phyloP scores from a whole-genome alignment of 1,139 yeast species.

The Blastobotrys malaysiensis region DNA sequence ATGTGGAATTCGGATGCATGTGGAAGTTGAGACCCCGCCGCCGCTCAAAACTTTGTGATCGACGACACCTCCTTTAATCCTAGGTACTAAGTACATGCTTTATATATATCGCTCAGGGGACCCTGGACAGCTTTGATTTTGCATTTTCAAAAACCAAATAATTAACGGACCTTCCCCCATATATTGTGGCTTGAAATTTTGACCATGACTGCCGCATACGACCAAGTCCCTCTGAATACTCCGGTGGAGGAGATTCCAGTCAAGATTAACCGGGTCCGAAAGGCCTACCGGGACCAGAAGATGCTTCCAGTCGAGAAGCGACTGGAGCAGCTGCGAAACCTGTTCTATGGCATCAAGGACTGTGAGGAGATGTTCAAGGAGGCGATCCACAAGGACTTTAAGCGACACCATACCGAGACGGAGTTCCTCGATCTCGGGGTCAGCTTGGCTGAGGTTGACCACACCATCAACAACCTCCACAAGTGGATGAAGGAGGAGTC shows the following conservation, averaged over 20 bases:
- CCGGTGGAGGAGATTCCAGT: conserved; percentile 46
- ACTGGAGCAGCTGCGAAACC: conserved; percentile 57
- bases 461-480: conserved; percentile 54
- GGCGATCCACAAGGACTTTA: conserved; percentile 63
- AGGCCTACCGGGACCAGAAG: conserved; percentile 45
- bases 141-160: no score
- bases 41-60: background rate
- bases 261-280: conserved; percentile 41
- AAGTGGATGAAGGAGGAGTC: conserved; percentile 56
- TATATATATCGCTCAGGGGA: background rate
- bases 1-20: background rate
- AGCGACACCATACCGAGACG: conserved; percentile 59
- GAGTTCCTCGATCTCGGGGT: conserved; percentile 51
- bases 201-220: conserved; percentile 6
- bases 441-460: conserved; percentile 51
- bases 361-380: conserved; percentile 49
- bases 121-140: no score
- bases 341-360: conserved; percentile 62
- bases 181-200: no score
- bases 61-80: background rate
- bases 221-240: conserved; percentile 33
- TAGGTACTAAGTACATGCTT: background rate
- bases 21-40: background rate
- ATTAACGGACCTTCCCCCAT: no score
- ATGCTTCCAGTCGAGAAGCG: conserved; percentile 54